phyloP scores from a whole-genome alignment of 805 yeast species.

The Kodamaea fukazawae region DNA sequence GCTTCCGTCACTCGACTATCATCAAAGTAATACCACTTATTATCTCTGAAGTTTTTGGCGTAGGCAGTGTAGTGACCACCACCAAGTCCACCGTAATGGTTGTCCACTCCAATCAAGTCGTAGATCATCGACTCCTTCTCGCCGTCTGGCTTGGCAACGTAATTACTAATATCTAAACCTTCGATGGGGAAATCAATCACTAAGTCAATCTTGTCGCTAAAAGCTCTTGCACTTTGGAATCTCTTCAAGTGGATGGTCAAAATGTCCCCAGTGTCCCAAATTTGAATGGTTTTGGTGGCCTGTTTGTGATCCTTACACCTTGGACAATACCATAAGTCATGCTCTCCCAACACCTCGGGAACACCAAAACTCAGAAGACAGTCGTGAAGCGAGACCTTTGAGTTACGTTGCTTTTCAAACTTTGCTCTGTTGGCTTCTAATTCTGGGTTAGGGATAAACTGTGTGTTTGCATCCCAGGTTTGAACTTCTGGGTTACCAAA shows the following conservation, averaged over 20 bases:
- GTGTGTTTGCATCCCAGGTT: conserved; percentile 49
- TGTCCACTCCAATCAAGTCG: conserved; percentile 90
- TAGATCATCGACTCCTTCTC: conserved; percentile 43
- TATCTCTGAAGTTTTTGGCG: conserved; percentile 73
- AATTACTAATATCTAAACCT: conserved; percentile 69
- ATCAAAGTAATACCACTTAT: conserved; percentile 85
- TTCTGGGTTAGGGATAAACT: conserved; percentile 48
- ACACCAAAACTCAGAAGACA: conserved; percentile 73
- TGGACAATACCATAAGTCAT: conserved; percentile 94
- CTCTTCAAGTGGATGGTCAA: conserved; percentile 86
- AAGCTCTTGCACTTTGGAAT: conserved; percentile 77
- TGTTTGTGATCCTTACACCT: conserved; percentile 82
- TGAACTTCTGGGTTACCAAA: conserved; percentile 51
- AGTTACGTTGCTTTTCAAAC: conserved; percentile 41
- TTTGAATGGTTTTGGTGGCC: conserved; percentile 85
- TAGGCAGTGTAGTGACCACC: conserved; percentile 97
- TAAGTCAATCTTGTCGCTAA: conserved; percentile 86
- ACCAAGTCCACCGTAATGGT: conserved; percentile 93
- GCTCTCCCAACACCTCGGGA: conserved; percentile 81
- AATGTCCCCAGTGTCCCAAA: conserved; percentile 94
- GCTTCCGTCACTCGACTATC: conserved; percentile 71
- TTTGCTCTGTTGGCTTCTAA: conserved; percentile 46
- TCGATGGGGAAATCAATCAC: conserved; percentile 84
- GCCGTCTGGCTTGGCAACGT: conserved; percentile 37
- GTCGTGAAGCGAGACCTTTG: conserved; percentile 55